A percentile compares a stretch with the other conserved stretches of the same genome.
Evolutionary conservation across 1,139 yeast genomes (phyloP).

Genomic region (Diutina siamensis): DNA sequence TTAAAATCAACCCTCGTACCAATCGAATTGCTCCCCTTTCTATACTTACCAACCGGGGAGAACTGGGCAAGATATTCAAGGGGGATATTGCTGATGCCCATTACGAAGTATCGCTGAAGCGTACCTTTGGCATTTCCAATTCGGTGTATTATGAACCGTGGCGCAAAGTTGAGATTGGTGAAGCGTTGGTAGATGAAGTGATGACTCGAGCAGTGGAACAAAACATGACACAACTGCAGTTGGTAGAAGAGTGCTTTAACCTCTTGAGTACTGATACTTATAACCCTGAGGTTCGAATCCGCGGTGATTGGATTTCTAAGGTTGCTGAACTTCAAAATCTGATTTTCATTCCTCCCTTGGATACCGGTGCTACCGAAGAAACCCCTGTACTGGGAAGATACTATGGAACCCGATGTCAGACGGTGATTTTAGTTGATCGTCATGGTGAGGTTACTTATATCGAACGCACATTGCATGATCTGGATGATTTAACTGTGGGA

Average conservation of each 20-base stretch:
- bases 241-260: conserved; percentile 41
- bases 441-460: conserved; percentile 30
- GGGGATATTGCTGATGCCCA: conserved; percentile 15
- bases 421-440: conserved; percentile 52
- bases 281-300: conserved; percentile 16
- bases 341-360: conserved; percentile 62
- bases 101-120: conserved; percentile 10
- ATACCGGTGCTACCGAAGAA: conserved; percentile 11
- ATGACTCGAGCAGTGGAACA: conserved; percentile 19
- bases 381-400: conserved; percentile 27
- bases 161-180: conserved; percentile 57
- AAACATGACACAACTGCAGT: conserved; percentile 21
- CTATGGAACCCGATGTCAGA: conserved; percentile 89
- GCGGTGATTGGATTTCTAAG: conserved; percentile 18
- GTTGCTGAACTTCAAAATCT: conserved; percentile 41
- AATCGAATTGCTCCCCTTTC: conserved; percentile 26
- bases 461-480: conserved; percentile 23
- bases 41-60: conserved; percentile 43
- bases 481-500: neutral
- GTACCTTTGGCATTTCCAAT: conserved; percentile 51
- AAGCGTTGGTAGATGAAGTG: conserved; percentile 25
- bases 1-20: conserved; percentile 14
- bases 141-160: conserved; percentile 56
- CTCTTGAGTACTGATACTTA: conserved; percentile 40
- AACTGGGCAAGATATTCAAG: conserved; percentile 16